A percentile compares a stretch with the other conserved stretches of the same genome.
Conservation (phyloP, 805 yeast genomes). For the Candida nitratophila region DNA sequence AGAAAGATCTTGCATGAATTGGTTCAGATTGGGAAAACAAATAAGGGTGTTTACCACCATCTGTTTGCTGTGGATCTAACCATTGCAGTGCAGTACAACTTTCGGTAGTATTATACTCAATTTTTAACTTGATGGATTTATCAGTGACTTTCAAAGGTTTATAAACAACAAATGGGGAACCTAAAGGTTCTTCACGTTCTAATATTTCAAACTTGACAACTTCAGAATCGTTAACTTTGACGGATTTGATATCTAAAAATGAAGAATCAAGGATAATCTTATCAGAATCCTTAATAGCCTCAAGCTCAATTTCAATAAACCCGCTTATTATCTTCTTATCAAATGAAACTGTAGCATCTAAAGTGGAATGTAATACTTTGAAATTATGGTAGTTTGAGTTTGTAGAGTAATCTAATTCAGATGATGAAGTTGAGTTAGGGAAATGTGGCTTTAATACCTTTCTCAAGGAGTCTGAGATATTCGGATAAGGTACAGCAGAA, state of each 20-base stretch:
- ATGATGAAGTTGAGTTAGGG: constrained; percentile 28
- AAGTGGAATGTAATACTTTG: constrained; percentile 40
- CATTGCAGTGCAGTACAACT: constrained; percentile 84
- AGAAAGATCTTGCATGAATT: constrained; percentile 79
- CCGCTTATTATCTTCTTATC: constrained; percentile 47
- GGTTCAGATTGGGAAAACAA: constrained; percentile 90
- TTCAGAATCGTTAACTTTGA: constrained; percentile 33
- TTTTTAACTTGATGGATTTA: constrained; percentile 21
- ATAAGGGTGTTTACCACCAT: constrained; percentile 62
- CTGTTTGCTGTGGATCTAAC: constrained; percentile 66
- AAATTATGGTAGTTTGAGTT: constrained; percentile 62
- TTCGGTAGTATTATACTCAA: constrained; percentile 64
- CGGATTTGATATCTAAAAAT: constrained; percentile 39
- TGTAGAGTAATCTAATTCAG: constrained; percentile 72
- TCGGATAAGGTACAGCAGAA: constrained; percentile 12
- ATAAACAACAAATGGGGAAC: constrained; percentile 43
- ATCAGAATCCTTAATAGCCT: constrained; percentile 20
- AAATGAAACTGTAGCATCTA: constrained; percentile 53
- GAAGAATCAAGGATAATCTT: constrained; percentile 65
- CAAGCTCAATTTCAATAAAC: constrained; percentile 40
- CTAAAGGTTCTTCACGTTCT: constrained; percentile 47
- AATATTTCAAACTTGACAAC: constrained; percentile 27
- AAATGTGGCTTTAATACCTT: constrained; percentile 22
- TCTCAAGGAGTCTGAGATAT: constrained; percentile 18
- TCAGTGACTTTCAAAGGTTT: constrained; percentile 8